Base-by-base conservation (phyloP, 768 basidiomycete species). In the Psilocybe subaeruginosa region DNA sequence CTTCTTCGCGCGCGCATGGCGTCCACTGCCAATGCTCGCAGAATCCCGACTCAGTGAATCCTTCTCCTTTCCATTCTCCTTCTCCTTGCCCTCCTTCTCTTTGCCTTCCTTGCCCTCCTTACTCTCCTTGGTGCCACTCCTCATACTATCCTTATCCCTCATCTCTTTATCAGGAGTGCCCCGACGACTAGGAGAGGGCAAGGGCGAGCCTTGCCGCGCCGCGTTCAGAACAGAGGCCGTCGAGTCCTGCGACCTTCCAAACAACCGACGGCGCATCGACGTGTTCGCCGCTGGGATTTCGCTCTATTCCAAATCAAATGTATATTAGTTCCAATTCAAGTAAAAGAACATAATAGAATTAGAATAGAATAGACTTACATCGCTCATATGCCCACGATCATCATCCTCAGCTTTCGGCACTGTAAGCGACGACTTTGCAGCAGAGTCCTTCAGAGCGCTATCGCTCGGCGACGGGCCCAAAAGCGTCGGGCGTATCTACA, bases 391-490 rank as follows among this genome's bases (percentile, higher is more conserved):
- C 72, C 67, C 85, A 70, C 62, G 66, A 31, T 80, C 78, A 17
- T 91, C 89, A 11, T 87, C 87, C 3, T 81, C 80, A 4, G 69
- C 75, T 27, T 75, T 77, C 1, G 62, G 50, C 14, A 31, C 61
- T 71, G 4, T 66, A 66, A 31, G 70, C 70, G 23, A 75, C 73
- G 5, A 71, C 19, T 73, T 82, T 1, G 73, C 75, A n/a, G 72
- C 75, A 11, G 77, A 63, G 17, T 67, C 73, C 43, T 80, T 81
- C 17, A 90, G 72, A 6, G 82, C 82, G 16, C 82, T 75, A 61
- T 90, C 90, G 60, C 86, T 89, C 0, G 89, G 86, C 1, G 89
- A 89, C 19, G 86, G 69, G 8, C 74, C 72, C 56, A 89, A 69
- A 8, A 84, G 82, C 2, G 80, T 68, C 8, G 89, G 85, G 2